phyloP scores from a whole-genome alignment of 306 rosid genomes.

The Clitoria ternatea region DNA sequence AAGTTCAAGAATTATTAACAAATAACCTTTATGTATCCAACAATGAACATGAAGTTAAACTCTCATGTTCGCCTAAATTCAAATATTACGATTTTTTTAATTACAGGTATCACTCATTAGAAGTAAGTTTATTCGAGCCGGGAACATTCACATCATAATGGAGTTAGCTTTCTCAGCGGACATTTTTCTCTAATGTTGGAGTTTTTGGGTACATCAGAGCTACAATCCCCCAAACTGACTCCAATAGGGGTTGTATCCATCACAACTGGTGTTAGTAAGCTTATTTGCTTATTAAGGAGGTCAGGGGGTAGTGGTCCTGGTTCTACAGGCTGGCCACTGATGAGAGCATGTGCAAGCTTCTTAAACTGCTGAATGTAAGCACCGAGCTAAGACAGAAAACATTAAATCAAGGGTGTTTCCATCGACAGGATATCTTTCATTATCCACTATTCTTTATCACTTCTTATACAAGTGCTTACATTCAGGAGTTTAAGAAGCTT shows the following conservation, averaged over 20 bases:
- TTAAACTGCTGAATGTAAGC: conserved; percentile 90
- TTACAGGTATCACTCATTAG: no score
- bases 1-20: neutral
- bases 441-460: no score
- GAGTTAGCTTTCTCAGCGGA: no score
- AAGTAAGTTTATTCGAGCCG: no score
- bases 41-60: neutral
- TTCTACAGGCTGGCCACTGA: conserved; percentile 35
- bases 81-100: conserved; percentile 1
- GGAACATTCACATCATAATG: no score
- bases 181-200: conserved; percentile 70
- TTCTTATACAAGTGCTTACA: no score
- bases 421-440: no score
- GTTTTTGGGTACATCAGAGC: conserved; percentile 61
- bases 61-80: neutral
- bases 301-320: conserved; percentile 89
- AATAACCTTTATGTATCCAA: neutral
- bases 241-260: conserved; percentile 65
- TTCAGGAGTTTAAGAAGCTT: no score
- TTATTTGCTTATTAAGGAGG: conserved; percentile 66
- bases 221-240: conserved; percentile 60
- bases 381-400: no score
- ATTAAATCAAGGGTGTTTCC: no score
- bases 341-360: conserved; percentile 75
- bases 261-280: conserved; percentile 80